A percentile compares a stretch with the other conserved stretches of the same genome.
Conservation (phyloP, 129 eudicot species). For the Sambucus nigra region DNA sequence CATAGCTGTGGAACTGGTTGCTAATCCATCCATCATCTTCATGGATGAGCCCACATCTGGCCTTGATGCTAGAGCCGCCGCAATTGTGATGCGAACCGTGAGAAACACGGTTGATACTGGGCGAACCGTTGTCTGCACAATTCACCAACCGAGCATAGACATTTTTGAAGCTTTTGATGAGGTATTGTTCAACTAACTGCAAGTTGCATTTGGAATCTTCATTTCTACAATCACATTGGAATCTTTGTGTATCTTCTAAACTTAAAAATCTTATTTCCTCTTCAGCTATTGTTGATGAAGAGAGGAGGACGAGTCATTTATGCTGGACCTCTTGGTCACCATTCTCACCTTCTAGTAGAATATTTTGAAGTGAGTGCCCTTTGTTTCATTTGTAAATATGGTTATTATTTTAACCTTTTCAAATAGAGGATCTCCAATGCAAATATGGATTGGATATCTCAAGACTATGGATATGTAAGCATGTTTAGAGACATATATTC, state of each 20-base stretch:
- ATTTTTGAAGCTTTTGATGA: slow-evolving; percentile 91
- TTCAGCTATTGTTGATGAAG: slow-evolving; percentile 67
- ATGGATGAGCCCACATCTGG: slow-evolving; percentile 94
- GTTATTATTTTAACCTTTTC: too few species aligned
- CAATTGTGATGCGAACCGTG: slow-evolving; percentile 81
- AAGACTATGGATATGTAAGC: too few species aligned
- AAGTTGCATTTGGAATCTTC: neutral
- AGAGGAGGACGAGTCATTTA: slow-evolving; percentile 77
- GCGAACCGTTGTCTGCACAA: slow-evolving; percentile 82
- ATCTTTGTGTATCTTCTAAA: neutral
- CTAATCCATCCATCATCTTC: slow-evolving; percentile 78
- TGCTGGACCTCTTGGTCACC: slow-evolving; percentile 66
- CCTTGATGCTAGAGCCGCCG: slow-evolving; percentile 84
- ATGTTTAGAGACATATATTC: too few species aligned
- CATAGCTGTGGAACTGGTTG: slow-evolving; percentile 72
- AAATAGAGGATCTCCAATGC: too few species aligned
- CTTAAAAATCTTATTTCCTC: neutral
- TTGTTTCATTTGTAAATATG: too few species aligned
- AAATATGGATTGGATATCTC: too few species aligned
- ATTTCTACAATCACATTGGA: neutral
- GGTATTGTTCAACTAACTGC: slow-evolving; percentile 19
- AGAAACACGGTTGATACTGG: slow-evolving; percentile 80
- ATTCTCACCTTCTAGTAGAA: slow-evolving; percentile 43
- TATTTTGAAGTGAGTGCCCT: slow-evolving; percentile 53
- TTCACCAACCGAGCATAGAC: slow-evolving; percentile 85